Evolutionary conservation across 495 filamentous ascomycete species (phyloP), one percentile per base, ranked within the genome.

Genomic region (Xylaria sp.): DNA sequence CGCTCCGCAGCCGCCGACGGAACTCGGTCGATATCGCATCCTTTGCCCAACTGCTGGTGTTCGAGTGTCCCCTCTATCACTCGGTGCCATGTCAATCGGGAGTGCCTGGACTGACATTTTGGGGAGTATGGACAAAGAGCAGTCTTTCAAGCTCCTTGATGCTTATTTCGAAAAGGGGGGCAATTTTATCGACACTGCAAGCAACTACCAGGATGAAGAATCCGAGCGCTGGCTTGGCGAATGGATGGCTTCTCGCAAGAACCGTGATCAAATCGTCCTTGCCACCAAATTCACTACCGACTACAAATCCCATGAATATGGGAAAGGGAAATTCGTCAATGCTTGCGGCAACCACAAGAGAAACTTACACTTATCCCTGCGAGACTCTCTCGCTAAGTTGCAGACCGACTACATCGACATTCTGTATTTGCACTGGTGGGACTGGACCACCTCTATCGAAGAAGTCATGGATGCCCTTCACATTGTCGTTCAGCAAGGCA

Each of bases 101-200:
- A 81, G 85, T 14, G 79, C 78, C 3, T 91, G 85, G 86, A 21
- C 35, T 0, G 41, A 9, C 6, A 19, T n/a, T 0, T 21, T 79
- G 67, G 77, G 77, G 19, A 68, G 69, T 9, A 72, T 79, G 73
- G 52, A 58, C 52, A 79, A 77, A 50, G 64, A 65, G 19, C 37
- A 57, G 11, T 67, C 77, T 1, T 78, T 78, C 53, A 44, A 71
- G n/a, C 69, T 92, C 6, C 81, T 92, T 35, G 90, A 92, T 74
- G 81, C 75, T 63, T 90, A 82, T 80, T 82, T 85, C 58, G 73
- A 79, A 17, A 78, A 82, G 50, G 90, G 90, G 12, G 90, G 90
- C 40, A 92, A 92, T 80, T 91, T 92, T 81, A 90, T 93, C 74
- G 91, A 93, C 72, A 92, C 89, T 5, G 85, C 89, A 43, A 91